Base-by-base conservation (phyloP, 1,139 yeast genomes). In the Taphrina confusa region DNA sequence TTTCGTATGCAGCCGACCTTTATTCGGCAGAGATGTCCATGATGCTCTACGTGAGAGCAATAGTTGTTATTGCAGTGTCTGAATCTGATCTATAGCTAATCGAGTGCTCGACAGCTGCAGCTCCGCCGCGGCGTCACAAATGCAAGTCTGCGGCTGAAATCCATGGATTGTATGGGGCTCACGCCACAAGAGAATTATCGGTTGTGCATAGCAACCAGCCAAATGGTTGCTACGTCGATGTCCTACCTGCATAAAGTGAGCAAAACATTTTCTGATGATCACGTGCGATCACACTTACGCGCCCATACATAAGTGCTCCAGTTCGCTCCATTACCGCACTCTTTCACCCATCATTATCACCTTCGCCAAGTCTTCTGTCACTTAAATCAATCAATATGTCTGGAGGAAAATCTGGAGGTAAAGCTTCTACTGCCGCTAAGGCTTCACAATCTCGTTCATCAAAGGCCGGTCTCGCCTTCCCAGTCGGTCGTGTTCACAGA, bases 401-500 rank as follows among this genome's bases (percentile, higher is more conserved):
- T 76, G 96, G 96, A 77, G 97, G 97, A 78, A 91, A 91, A 85
- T 75, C 78, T 67, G 97, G 97, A 78, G 91, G 91, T 73, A 90
- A 90, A 80, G 95, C 96, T 75, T 94, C 95, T 72, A 73, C 78
- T 64, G 80, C 95, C 69, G 91, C 90, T 75, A 91, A 91, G 80
- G 90, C 94, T 71, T 86, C 97, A 72, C 92, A 94, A 78, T 87
- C 97, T 63, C 90, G 97, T 84, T 91, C 97, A 70, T 85, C 96
- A 66, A 91, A 89, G 82, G 97, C 97, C 75, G 97, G 97, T 77
- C 84, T 91, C 76, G 88, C 96, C 71, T 91, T 92, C 95, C 97
- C 97, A 79, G 97, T 92, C 70, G 97, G 97, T 78, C 92, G 97
- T 85, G 94, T 91, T 69, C 97, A 91, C 83, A 85, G 97, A 82